Conservation (phyloP, 139 green algal species). For the Protoeuglena noctilucae region DNA sequence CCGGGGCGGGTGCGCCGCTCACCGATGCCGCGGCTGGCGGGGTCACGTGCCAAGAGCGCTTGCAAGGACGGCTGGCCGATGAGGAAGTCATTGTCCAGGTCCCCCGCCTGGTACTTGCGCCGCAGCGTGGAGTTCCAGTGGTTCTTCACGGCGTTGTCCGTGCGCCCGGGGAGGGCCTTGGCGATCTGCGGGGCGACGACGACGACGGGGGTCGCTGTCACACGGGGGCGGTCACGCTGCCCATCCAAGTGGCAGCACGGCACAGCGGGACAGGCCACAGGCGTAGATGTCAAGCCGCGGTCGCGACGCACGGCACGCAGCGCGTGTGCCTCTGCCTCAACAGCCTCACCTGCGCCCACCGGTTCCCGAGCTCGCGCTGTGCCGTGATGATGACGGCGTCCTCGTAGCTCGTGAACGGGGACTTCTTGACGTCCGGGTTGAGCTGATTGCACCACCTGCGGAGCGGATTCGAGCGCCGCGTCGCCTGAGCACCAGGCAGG, state of each 20-base stretch:
- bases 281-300: neutral
- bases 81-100: neutral
- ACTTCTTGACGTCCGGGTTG: neutral
- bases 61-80: no score
- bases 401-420: neutral
- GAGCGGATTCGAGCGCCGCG: no score
- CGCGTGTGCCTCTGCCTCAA: neutral
- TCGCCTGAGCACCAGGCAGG: no score
- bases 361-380: no score
- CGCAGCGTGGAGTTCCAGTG: constrained; percentile 36
- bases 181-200: constrained; percentile 17
- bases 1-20: no score
- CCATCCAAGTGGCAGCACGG: no score
- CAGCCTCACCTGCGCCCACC: neutral
- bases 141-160: constrained; percentile 61
- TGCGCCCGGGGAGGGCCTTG: constrained; percentile 33
- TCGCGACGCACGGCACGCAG: no score
- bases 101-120: neutral
- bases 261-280: no score
- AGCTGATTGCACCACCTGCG: neutral
- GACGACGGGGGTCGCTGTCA: no score
- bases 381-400: neutral
- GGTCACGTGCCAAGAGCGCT: no score
- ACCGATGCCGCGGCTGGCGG: no score
- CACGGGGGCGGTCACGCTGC: neutral